Base-by-base conservation (phyloP, 768 basidiomycete genomes). In the Ephemerocybe angulata region DNA sequence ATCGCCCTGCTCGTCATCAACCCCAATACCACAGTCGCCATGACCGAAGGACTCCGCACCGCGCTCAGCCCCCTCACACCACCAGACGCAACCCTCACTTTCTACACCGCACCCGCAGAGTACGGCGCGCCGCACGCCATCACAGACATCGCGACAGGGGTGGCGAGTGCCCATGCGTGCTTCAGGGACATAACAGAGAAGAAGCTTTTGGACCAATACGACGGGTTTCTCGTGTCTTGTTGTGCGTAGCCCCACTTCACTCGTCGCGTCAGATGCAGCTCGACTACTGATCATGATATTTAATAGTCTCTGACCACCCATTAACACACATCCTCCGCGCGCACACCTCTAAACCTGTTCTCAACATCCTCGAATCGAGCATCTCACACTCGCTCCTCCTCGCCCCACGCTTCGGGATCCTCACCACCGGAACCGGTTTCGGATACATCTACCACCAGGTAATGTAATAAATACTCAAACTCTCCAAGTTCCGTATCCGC, bases 141-240 rank as follows among this genome's bases (percentile, higher is more conserved):
- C 53, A 66, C 65, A 55, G 66, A 73, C 53, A 58, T 60, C 21
- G 68, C 69, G 3, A 67, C 68, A 2, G 70, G 66, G 7, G 61
- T 67, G 4, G 60, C 68, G 35, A 70, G 69, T 48, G 67, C 63
- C 17, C 63, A 24, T 21, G 62, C 59, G 5, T 73, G 72, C 54
- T 67, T 67, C 33, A 47, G 51, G 7, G 69, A 73, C 51, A 63
- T 75, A 13, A 50, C 28, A 0, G 62, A 67, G 47, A 50, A 30
- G 17, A 56, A 59, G 4, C 57, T 68, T 17, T 56, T 71, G 5
- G 67, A 70, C 21, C 46, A 59, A 50, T 60, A 67, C 53, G 73
- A 73, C 53, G 73, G 71, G 0, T 72, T 72, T 53, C 56, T 75
- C 27, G 70, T 74, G 24, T 71, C 71, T 61, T 75, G 73, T 57